A percentile compares a stretch with the other conserved stretches of the same genome.
These are phyloP conservation scores for Serendipita sp. DNA, from an alignment of 768 basidiomycete genomes.

Conservation along the genomic window DNA sequence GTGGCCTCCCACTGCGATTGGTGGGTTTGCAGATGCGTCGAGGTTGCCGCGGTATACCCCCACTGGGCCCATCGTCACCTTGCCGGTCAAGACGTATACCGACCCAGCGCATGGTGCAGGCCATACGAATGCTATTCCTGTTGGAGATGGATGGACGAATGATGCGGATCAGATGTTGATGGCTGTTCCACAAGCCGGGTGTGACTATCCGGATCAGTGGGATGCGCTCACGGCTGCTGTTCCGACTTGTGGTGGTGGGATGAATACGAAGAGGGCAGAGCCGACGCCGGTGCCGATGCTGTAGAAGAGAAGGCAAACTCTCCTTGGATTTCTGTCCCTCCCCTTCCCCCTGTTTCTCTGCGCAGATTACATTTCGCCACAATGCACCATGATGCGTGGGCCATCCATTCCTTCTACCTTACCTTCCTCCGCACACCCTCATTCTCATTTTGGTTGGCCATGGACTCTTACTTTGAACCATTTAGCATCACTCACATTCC, in stretches of 20 bases:
- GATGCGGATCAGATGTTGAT: constrained; percentile 48
- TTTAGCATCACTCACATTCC: too few species aligned
- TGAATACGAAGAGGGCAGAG: neutral
- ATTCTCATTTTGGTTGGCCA: too few species aligned
- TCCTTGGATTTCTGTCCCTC: too few species aligned
- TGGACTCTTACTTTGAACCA: too few species aligned
- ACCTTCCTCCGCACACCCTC: too few species aligned
- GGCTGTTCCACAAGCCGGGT: constrained; percentile 50
- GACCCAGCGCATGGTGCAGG: constrained; percentile 17
- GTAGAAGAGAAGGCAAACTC: too few species aligned
- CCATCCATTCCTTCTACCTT: too few species aligned
- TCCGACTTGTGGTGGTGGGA: constrained; percentile 26
- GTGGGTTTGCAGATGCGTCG: constrained; percentile 14
- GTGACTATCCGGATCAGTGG: constrained; percentile 78
- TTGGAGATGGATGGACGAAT: constrained; percentile 77
- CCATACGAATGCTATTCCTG: constrained; percentile 24
- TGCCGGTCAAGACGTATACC: constrained; percentile 31
- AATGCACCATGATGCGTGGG: too few species aligned
- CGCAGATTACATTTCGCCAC: too few species aligned
- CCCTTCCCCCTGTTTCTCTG: too few species aligned
- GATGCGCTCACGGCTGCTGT: constrained; percentile 38
- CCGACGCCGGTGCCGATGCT: too few species aligned
- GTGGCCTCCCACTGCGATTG: constrained; percentile 8
- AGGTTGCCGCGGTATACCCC: constrained; percentile 21
- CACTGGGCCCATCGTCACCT: constrained; percentile 20